Evolutionary conservation across 495 filamentous ascomycete species (phyloP).

Genomic region (Parathielavia hyrcaniae): DNA sequence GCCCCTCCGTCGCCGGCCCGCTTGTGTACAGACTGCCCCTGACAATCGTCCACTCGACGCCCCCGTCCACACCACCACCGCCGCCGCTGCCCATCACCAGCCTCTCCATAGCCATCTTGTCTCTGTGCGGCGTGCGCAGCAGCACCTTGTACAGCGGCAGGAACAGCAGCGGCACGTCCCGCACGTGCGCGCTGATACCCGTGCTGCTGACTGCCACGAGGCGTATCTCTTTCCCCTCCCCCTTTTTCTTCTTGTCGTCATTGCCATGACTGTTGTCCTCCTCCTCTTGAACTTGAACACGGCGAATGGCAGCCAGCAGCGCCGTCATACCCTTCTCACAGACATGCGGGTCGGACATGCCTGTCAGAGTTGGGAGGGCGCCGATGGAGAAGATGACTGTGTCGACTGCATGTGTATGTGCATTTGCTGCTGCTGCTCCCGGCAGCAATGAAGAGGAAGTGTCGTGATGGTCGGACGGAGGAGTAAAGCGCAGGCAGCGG

Average conservation of each 20-base stretch:
- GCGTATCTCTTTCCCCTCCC: conserved; percentile 29
- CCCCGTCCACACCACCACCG: conserved; percentile 28
- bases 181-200: conserved; percentile 41
- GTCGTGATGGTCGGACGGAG: conserved; percentile 18
- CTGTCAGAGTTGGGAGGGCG: conserved; percentile 24
- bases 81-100: conserved; percentile 23
- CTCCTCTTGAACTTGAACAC: conserved; percentile 17
- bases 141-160: conserved; percentile 47
- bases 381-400: conserved; percentile 47
- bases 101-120: conserved; percentile 57
- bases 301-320: conserved; percentile 41
- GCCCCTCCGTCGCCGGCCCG: conserved; percentile 23
- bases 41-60: conserved; percentile 42
- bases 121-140: conserved; percentile 47
- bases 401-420: conserved; percentile 26
- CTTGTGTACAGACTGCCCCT: conserved; percentile 31
- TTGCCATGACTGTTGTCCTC: too few relatives aligned
- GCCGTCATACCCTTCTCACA: conserved; percentile 47
- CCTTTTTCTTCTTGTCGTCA: neutral
- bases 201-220: conserved; percentile 50
- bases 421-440: too few relatives aligned
- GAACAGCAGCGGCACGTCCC: conserved; percentile 50
- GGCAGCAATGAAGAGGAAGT: conserved; percentile 18
- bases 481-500: conserved; percentile 27
- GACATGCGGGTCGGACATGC: conserved; percentile 49